Evolutionary conservation across 257 asterid genomes (phyloP).

Genomic region (Lycium barbarum): DNA sequence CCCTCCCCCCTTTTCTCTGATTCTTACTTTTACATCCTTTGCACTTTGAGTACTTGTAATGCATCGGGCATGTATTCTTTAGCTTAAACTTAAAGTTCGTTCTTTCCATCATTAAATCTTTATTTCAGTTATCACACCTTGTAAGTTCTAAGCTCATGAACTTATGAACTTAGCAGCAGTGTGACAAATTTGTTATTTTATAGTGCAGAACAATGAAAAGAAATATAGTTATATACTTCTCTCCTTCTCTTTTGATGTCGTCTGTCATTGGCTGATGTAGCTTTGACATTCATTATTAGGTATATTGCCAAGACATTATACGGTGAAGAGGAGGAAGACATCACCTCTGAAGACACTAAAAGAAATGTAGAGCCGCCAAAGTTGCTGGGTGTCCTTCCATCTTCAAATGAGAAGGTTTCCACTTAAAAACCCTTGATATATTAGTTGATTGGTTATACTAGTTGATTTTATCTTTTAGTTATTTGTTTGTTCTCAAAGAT

Average conservation of each 20-base stretch:
- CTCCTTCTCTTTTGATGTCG: not conserved
- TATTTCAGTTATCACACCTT: conserved; percentile 1
- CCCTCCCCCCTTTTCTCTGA: not conserved
- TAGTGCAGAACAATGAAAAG: not conserved
- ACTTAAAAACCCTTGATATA: conserved; percentile 13
- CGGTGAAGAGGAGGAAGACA: conserved; percentile 74
- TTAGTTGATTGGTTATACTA: conserved; percentile 14
- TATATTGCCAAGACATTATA: conserved; percentile 81
- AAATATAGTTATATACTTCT: conserved; percentile 14
- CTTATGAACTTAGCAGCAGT: conserved; percentile 2
- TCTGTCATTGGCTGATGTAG: conserved; percentile 25
- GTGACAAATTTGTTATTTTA: not conserved
- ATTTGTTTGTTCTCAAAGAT: conserved; percentile 23
- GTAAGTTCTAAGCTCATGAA: conserved; percentile 9
- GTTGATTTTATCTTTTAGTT: conserved; percentile 15
- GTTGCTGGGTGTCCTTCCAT: conserved; percentile 78
- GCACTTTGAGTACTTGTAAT: conserved; percentile 15
- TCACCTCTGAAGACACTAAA: conserved; percentile 41
- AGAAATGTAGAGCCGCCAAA: conserved; percentile 64
- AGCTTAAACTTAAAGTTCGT: conserved; percentile 13
- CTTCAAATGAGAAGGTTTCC: conserved; percentile 74
- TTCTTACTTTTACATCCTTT: not conserved
- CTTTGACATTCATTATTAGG: conserved; percentile 45
- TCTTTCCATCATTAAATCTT: conserved; percentile 21
- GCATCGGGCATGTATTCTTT: not conserved